Evolutionary conservation across 1,284 basidiomycete species (phyloP), one percentile per base, ranked within the genome.

Genomic region (Quambalaria eucalypti): DNA sequence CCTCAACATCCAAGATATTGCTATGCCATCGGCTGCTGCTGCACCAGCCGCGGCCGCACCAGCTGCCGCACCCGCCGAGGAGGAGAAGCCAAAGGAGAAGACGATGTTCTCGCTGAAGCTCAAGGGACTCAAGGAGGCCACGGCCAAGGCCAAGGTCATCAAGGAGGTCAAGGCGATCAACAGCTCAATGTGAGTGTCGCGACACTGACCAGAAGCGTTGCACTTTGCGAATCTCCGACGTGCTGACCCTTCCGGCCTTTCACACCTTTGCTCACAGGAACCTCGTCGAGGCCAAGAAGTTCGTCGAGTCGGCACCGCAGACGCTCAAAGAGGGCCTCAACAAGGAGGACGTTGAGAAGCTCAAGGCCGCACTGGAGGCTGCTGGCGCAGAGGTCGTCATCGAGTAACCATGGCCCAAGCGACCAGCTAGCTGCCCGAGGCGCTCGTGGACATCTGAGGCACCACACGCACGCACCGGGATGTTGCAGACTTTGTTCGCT

Each of bases 81-180:
- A 90, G 83, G 91, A 92, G 77, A 95, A 95, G 77, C 92, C 92
- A 50, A 97, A 96, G 80, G 95, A 98, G 79, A 98, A 98, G 85
- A 95, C 92, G 7, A 83, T 93, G 42, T 98, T 99, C 80, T 93
- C 86, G 67, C 85, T 97, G 73, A 93, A 86, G 47, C 60, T 75
- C 28, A 61, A 57, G 25, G 71, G 69, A 14, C 55, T 75, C 14
- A 66, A 68, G 50, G 64, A 71, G n/a, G 60, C 72, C n/a, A 62
- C 61, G 10, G 73, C 73, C 21, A 75, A 99, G 78, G 89, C 95
- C 40, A 99, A 99, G 81, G 85, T 97, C 68, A 99, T 99, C 76
- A 85, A 89, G 69, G 95, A 98, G 78, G 89, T 99, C 70, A 99
- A 99, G 82, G 88, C 88, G 8, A 55, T 65, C 48, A 71, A 74